These are phyloP conservation scores for Thozetella sp. DNA, from an alignment of 495 filamentous ascomycete genomes.

Conservation along the genomic window DNA sequence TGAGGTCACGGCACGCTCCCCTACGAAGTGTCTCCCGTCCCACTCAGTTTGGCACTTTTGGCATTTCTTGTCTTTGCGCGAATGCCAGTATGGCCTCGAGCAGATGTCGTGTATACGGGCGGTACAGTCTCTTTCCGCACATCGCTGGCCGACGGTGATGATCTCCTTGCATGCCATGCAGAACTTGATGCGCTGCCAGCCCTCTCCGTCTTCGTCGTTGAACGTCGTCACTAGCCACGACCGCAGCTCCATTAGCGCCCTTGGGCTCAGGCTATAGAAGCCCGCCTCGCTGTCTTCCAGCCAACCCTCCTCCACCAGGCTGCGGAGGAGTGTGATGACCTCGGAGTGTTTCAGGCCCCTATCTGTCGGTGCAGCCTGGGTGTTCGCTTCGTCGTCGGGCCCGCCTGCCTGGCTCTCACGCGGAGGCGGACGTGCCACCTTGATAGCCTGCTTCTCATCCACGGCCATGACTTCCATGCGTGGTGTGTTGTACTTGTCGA, in stretches of 20 bases:
- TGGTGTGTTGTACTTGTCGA: constrained; percentile 78
- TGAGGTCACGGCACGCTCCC: constrained; percentile 70
- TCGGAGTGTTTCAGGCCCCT: constrained; percentile 71
- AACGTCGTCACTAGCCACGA: constrained; percentile 83
- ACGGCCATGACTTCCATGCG: constrained; percentile 80
- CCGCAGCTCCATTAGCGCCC: constrained; percentile 82
- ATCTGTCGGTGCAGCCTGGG: constrained; percentile 29
- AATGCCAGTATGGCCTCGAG: constrained; percentile 67
- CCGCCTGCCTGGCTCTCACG: constrained; percentile 31
- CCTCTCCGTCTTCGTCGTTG: constrained; percentile 67
- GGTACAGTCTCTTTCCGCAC: constrained; percentile 64
- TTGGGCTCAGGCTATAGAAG: constrained; percentile 73
- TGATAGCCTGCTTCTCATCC: constrained; percentile 73
- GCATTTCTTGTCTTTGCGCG: constrained; percentile 61
- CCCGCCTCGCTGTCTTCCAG: constrained; percentile 70
- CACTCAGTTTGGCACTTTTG: constrained; percentile 73
- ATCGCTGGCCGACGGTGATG: constrained; percentile 85
- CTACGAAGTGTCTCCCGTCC: constrained; percentile 76
- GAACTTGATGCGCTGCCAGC: constrained; percentile 75
- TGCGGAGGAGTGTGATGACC: constrained; percentile 70
- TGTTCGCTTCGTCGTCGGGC: constrained; percentile 31
- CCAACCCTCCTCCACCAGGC: constrained; percentile 81
- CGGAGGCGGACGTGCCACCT: constrained; percentile 51
- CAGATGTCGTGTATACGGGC: constrained; percentile 81
- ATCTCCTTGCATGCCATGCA: constrained; percentile 92